Evolutionary conservation across 2,329 filamentous ascomycete species (phyloP).

Genomic region (Aspergillus carbonarius): DNA sequence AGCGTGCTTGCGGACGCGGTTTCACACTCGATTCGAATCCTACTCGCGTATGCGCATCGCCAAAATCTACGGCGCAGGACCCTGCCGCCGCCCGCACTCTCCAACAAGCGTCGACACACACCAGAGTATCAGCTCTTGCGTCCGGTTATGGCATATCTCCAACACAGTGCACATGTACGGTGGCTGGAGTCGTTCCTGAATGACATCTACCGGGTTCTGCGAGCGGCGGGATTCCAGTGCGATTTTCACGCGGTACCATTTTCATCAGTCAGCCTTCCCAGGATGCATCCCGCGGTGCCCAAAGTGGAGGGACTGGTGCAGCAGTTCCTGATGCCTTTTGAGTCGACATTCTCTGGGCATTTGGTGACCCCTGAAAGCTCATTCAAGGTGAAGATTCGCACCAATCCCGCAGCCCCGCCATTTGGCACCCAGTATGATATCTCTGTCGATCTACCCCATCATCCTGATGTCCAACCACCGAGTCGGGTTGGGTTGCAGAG

Average conservation of each 20-base stretch:
- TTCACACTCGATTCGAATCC: conserved; percentile 67
- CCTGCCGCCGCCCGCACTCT: conserved; percentile 59
- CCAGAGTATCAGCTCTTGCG: conserved; percentile 60
- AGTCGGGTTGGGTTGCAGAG: conserved; percentile 33
- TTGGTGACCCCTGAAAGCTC: conserved; percentile 37
- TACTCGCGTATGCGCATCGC: conserved; percentile 76
- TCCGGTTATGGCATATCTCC: conserved; percentile 55
- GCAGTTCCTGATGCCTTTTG: conserved; percentile 43
- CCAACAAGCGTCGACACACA: conserved; percentile 49
- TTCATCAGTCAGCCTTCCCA: conserved; percentile 23
- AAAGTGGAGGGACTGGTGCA: conserved; percentile 44
- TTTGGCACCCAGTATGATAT: conserved; percentile 43
- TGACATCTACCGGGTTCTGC: conserved; percentile 32
- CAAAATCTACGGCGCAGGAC: conserved; percentile 67
- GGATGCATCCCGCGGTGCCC: conserved; percentile 9
- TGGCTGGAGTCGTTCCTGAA: conserved; percentile 36
- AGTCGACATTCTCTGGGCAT: conserved; percentile 42
- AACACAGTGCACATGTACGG: conserved; percentile 46
- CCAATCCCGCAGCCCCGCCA: conserved; percentile 31
- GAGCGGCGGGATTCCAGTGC: conserved; percentile 33
- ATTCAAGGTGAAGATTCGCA: conserved; percentile 40
- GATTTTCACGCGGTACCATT: conserved; percentile 28
- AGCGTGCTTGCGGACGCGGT: conserved; percentile 62
- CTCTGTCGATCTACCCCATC: conserved; percentile 32
- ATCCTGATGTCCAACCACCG: conserved; percentile 33